Base-by-base conservation (phyloP, 257 asterid species). In the Craterostigma plantagineum region DNA sequence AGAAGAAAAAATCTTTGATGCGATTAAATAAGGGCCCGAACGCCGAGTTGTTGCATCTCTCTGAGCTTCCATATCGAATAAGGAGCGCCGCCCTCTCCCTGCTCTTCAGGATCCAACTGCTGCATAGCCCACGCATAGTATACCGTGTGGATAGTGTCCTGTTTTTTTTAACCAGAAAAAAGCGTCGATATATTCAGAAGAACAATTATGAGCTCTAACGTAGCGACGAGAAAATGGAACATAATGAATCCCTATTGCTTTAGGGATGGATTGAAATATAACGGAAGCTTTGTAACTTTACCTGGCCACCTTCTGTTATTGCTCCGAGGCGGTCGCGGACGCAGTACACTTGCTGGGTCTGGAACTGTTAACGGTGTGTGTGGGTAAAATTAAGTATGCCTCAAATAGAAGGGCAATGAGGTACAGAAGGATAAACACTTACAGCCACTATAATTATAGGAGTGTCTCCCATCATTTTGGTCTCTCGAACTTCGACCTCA, bases 91-190 rank as follows among this genome's bases (percentile, higher is more conserved):
- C 70, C 93, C 10, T 72, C 79, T 35, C 79, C 93, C 8, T 60
- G 58, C 59, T 82, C 95, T 66, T 82, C 95, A 2, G 69, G 79
- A 35, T 71, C 83, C 43, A 83, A 55, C 66, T 72, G 94, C 65
- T 79, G 92, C 96, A 90, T 79, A 0, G 99, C 99, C 99, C 99
- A 90, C 16, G 81, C 87, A 50, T 90, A 83, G 53, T 70, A 77
- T 13, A 90, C 86, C 0, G 96, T 90, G 42, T 90, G 91, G 69
- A 90, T 90, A 0, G 99, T 77, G 43, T 90, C 99, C 99, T 90
- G 73, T 33, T 16, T 5, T 3, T 4, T 9, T 1, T 3, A 41
- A 15, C n/a, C n/a, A 11, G 10, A 15, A 5, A 12, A 11, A 41
- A n/a, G n/a, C n/a, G n/a, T n/a, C n/a, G n/a, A n/a, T n/a, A n/a